Percentiles rank a stretch among this genome's conserved stretches.
Evolutionary conservation across 148 eudicot genomes (phyloP).

Genomic region (Vaccinium darrowii): DNA sequence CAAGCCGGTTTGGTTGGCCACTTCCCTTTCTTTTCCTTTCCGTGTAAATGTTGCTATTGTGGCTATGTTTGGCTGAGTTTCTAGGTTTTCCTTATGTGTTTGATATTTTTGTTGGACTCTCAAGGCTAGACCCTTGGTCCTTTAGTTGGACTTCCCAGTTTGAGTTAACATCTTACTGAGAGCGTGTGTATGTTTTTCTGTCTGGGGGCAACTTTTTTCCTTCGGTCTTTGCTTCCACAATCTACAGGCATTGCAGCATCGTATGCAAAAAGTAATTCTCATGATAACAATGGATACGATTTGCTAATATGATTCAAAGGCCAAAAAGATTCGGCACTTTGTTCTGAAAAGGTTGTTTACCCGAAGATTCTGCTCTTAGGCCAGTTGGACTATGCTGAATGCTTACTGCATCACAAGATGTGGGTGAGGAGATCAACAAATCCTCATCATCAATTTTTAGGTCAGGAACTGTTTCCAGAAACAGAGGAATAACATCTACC

Average conservation of each 20-base stretch:
- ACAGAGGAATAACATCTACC: constrained; percentile 81
- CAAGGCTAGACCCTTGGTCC: neutral
- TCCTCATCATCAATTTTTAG: constrained; percentile 53
- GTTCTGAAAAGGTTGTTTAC: constrained; percentile 29
- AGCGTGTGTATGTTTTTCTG: neutral
- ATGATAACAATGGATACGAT: neutral
- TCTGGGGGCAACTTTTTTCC: neutral
- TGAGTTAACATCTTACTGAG: neutral
- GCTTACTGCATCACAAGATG: constrained; percentile 35
- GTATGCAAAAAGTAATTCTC: neutral
- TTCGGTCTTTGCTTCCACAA: neutral
- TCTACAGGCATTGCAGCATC: neutral
- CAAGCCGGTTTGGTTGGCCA: neutral
- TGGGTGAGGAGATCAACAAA: constrained; percentile 39
- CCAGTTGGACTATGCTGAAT: constrained; percentile 79
- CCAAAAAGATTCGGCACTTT: neutral
- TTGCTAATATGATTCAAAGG: neutral
- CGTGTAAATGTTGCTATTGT: neutral
- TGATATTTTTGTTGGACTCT: neutral
- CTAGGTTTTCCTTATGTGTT: neutral
- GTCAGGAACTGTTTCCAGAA: constrained; percentile 58
- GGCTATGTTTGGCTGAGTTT: neutral
- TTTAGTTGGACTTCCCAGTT: neutral
- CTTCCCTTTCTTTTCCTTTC: neutral
- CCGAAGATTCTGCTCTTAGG: constrained; percentile 65